phyloP scores from a whole-genome alignment of 2,329 filamentous ascomycete genomes.

The Neopestalotiopsis sp. region DNA sequence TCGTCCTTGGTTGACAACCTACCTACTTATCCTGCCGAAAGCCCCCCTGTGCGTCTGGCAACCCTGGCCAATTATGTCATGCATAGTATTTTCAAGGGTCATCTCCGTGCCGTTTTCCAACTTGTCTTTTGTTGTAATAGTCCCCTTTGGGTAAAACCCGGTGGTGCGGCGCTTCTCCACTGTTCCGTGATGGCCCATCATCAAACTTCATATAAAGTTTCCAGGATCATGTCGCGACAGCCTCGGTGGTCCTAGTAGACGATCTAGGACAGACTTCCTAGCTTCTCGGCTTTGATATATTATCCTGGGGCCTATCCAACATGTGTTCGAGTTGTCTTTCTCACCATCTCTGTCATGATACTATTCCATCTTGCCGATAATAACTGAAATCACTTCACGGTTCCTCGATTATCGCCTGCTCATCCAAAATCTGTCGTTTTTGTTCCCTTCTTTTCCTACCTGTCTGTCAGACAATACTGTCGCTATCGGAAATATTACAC shows the following conservation, averaged over 20 bases:
- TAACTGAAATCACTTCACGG: background rate
- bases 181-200: constrained; percentile 25
- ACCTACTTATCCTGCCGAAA: constrained; percentile 23
- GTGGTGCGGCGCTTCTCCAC: constrained; percentile 31
- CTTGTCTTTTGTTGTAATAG: constrained; percentile 27
- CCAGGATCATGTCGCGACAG: constrained; percentile 23
- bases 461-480: constrained; percentile 3
- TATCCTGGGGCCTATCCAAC: constrained; percentile 5
- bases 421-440: background rate
- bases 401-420: background rate
- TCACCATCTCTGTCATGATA: constrained; percentile 14
- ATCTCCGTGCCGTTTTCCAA: constrained; percentile 40
- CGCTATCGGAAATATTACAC: background rate
- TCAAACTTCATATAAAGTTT: constrained; percentile 28
- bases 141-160: constrained; percentile 25
- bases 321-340: constrained; percentile 1
- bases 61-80: constrained; percentile 49
- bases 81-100: constrained; percentile 41
- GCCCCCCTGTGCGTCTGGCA: constrained; percentile 22
- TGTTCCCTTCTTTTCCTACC: background rate
- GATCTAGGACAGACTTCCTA: constrained; percentile 3
- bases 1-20: constrained; percentile 8
- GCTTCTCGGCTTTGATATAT: constrained; percentile 9
- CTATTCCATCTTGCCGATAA: constrained; percentile 4
- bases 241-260: constrained; percentile 18